A percentile compares a stretch with the other conserved stretches of the same genome.
Conservation (phyloP, 257 asterid species). For the Oldenlandia corymbosa region DNA sequence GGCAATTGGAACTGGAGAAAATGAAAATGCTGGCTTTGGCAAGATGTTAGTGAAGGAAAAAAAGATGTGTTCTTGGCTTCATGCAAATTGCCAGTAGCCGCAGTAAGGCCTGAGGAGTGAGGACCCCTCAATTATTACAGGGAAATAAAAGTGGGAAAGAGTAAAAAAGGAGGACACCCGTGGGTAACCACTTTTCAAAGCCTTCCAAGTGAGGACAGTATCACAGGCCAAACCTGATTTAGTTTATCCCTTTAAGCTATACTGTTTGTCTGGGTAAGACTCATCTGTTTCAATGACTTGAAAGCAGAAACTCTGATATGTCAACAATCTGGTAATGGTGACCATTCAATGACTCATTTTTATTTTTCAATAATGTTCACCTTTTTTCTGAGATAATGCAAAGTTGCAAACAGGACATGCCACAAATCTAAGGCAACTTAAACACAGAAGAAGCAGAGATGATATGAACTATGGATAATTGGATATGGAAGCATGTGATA, state of each 20-base stretch:
- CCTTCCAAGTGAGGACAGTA: background rate
- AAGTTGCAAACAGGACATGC: background rate
- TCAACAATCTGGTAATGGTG: constrained; percentile 21
- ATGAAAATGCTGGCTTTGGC: background rate
- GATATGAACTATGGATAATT: too few relatives aligned
- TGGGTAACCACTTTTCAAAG: constrained; percentile 7
- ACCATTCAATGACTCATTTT: background rate
- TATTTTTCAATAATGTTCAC: too few relatives aligned
- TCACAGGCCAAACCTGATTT: background rate
- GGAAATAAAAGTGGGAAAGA: background rate
- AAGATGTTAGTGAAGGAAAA: background rate
- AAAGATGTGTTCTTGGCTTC: background rate
- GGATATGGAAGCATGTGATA: background rate
- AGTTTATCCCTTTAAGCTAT: background rate
- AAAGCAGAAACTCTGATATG: constrained; percentile 5
- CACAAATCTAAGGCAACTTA: background rate
- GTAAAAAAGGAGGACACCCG: constrained; percentile 5
- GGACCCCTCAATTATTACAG: background rate
- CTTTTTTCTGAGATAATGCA: too few relatives aligned
- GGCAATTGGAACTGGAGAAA: too few relatives aligned
- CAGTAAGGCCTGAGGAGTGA: too few relatives aligned
- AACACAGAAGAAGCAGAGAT: too few relatives aligned
- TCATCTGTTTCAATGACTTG: background rate
- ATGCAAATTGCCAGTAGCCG: too few relatives aligned
- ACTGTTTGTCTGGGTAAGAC: background rate